A percentile compares a stretch with the other conserved stretches of the same genome.
Evolutionary conservation across 1,139 yeast species (phyloP).

Genomic region (Hanseniaspora gamundiae): DNA sequence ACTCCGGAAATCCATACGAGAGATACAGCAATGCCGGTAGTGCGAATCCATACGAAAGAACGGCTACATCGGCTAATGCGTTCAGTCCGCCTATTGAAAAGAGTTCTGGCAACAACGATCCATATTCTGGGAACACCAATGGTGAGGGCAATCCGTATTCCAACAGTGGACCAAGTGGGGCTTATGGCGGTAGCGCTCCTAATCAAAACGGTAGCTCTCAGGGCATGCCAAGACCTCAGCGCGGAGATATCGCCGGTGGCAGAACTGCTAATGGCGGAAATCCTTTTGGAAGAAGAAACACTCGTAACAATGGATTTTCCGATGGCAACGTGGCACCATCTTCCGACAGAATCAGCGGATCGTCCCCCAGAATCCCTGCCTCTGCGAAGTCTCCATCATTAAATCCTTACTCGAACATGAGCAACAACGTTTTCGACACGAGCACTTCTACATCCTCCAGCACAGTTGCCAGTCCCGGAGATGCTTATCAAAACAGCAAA

Average conservation of each 20-base stretch:
- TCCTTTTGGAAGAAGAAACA: neutral
- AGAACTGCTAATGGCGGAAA: neutral
- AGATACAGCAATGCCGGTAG: neutral
- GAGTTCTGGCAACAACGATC: neutral
- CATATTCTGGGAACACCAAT: neutral
- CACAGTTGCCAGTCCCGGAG: too few relatives aligned
- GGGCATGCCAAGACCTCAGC: too few relatives aligned
- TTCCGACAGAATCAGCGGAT: neutral
- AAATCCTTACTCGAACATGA: constrained; percentile 12
- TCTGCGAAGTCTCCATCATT: neutral
- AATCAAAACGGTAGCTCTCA: too few relatives aligned
- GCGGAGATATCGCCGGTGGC: neutral
- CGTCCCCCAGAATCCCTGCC: neutral
- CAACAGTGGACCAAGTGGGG: neutral
- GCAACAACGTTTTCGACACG: neutral
- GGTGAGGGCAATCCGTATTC: too few relatives aligned
- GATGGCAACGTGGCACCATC: neutral
- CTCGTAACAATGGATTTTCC: neutral
- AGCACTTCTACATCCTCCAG: too few relatives aligned
- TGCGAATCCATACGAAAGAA: neutral
- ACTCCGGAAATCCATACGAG: neutral
- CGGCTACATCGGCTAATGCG: neutral
- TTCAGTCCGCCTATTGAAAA: too few relatives aligned
- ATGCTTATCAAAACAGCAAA: constrained; percentile 4
- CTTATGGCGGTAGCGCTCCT: neutral